These are phyloP conservation scores for Prunus davidiana DNA, from an alignment of 306 rosid genomes.

Conservation along the genomic window DNA sequence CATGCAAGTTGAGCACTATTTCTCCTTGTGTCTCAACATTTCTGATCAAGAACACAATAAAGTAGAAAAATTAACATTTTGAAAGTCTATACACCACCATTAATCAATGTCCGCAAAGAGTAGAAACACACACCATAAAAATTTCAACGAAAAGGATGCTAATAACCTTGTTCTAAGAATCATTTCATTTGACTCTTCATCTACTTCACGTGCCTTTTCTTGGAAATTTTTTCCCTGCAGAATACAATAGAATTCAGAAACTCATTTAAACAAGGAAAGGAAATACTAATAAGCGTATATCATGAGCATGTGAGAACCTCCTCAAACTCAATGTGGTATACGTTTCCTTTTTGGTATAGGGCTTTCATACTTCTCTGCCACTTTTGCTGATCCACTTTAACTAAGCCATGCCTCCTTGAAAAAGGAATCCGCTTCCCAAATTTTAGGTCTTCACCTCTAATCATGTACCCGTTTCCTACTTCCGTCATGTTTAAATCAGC, in stretches of 20 bases:
- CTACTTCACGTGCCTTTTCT: slow-evolving; percentile 57
- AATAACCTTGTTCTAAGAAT: slow-evolving; percentile 57
- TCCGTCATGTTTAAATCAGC: slow-evolving; percentile 57
- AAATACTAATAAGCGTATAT: background rate
- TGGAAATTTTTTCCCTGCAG: slow-evolving; percentile 60
- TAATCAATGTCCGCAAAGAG: background rate
- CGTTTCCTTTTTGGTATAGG: too few relatives aligned
- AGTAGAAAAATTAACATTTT: background rate
- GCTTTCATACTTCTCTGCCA: slow-evolving; percentile 45
- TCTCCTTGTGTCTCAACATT: too few relatives aligned
- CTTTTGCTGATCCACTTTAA: slow-evolving; percentile 37
- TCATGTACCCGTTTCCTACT: slow-evolving; percentile 45
- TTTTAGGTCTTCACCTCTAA: slow-evolving; percentile 75
- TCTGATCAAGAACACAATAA: background rate
- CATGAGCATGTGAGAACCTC: too few relatives aligned
- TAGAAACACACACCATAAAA: background rate
- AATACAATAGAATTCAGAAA: background rate
- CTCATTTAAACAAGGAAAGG: background rate
- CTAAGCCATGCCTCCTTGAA: slow-evolving; percentile 27
- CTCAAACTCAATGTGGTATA: too few relatives aligned
- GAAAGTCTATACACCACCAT: background rate
- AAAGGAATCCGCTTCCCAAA: slow-evolving; percentile 24
- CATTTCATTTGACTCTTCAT: slow-evolving; percentile 67
- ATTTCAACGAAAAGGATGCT: slow-evolving; percentile 15
- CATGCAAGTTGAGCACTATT: too few relatives aligned